Conservation (phyloP, 2,329 filamentous ascomycete genomes). For the Pezicula radicicola region DNA sequence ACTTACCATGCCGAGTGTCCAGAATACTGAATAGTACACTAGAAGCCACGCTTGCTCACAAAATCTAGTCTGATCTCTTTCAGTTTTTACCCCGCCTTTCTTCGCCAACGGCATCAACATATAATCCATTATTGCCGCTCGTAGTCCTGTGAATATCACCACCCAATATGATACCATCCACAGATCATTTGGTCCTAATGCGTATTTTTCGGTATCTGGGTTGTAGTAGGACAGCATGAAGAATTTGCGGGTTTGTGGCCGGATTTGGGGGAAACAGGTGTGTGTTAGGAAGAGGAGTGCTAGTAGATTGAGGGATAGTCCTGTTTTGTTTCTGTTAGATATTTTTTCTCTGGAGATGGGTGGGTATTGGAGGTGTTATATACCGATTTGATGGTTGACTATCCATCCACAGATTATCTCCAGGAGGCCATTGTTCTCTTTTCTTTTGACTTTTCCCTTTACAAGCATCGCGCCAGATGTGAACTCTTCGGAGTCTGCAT, state of each 20-base stretch:
- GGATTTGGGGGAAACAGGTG: constrained; percentile 72
- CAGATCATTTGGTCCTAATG: constrained; percentile 71
- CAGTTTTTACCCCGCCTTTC: constrained; percentile 66
- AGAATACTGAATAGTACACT: constrained; percentile 77
- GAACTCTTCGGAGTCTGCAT: too few relatives aligned
- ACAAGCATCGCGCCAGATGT: too few relatives aligned
- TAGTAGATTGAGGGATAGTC: constrained; percentile 78
- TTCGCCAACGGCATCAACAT: constrained; percentile 73
- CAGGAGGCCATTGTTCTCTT: not conserved
- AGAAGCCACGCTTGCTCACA: constrained; percentile 90
- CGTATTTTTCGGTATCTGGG: constrained; percentile 62
- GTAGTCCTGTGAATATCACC: constrained; percentile 78
- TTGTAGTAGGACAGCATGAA: constrained; percentile 82
- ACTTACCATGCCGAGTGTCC: constrained; percentile 77
- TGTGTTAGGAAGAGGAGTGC: constrained; percentile 78
- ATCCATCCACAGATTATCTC: not conserved
- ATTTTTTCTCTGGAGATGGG: not conserved
- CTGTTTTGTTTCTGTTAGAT: constrained; percentile 35
- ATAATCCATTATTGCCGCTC: constrained; percentile 82
- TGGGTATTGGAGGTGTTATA: not conserved
- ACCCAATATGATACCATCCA: constrained; percentile 74
- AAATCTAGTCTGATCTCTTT: constrained; percentile 72
- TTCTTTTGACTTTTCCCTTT: not conserved
- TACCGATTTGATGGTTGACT: constrained; percentile 1
- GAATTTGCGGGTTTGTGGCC: constrained; percentile 72